phyloP scores from a whole-genome alignment of 192 early-diverging fungal genomes.

The Chytriomyces confervae region DNA sequence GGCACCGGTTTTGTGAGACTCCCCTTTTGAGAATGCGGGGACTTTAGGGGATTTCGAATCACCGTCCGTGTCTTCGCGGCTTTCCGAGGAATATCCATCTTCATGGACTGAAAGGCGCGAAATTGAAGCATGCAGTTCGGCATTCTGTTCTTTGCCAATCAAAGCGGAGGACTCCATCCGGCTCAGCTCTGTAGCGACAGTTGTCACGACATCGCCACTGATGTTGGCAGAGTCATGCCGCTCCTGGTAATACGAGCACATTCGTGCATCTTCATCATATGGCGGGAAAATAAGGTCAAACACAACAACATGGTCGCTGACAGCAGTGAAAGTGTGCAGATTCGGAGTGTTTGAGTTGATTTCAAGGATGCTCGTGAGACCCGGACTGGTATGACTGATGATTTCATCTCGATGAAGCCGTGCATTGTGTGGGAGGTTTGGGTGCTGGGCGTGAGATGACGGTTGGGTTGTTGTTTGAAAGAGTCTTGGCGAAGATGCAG shows the following conservation, averaged over 20 bases:
- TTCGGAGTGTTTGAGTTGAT: conserved; percentile 37
- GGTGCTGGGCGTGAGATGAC: neutral
- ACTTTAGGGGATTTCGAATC: neutral
- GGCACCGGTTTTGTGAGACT: neutral
- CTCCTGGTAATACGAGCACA: conserved; percentile 51
- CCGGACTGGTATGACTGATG: conserved; percentile 29
- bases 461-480: neutral
- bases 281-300: conserved; percentile 60
- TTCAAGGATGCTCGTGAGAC: conserved; percentile 36
- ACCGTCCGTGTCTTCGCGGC: too few relatives aligned
- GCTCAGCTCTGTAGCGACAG: neutral
- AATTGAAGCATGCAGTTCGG: neutral
- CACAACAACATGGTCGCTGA: conserved; percentile 50
- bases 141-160: neutral
- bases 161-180: neutral
- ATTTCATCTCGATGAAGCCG: conserved; percentile 27
- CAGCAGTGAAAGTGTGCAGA: conserved; percentile 51
- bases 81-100: neutral
- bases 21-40: neutral
- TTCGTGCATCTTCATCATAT: conserved; percentile 51
- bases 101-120: neutral
- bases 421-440: neutral
- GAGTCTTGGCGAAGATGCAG: neutral
- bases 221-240: neutral
- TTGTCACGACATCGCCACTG: neutral